Evolutionary conservation across 345 rosid species (phyloP).

Genomic region (Arabis hirsuta): DNA sequence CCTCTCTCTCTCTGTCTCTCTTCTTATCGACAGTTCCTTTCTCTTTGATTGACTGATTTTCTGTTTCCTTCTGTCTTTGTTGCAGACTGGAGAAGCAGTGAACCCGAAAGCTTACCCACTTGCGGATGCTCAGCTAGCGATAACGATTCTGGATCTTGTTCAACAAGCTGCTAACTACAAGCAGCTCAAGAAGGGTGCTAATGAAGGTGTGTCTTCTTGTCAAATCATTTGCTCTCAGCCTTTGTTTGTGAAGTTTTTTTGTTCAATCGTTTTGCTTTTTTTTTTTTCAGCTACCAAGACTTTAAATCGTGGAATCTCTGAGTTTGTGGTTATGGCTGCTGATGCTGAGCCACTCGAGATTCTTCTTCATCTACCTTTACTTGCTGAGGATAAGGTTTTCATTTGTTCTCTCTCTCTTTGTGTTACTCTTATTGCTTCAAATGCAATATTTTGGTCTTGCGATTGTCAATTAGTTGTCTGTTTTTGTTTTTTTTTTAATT

Average conservation of each 20-base stretch:
- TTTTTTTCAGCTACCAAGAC: conserved; percentile 82
- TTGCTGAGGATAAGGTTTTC: conserved; percentile 85
- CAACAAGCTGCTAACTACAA: conserved; percentile 96
- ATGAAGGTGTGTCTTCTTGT: conserved; percentile 60
- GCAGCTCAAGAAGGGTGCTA: conserved; percentile 98
- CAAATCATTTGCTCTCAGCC: neutral
- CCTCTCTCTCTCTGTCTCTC: neutral
- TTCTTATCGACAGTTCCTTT: neutral
- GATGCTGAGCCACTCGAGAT: conserved; percentile 92
- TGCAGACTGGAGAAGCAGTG: conserved; percentile 71
- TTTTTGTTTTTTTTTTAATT: neutral
- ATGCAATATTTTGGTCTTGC: neutral
- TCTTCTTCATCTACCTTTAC: conserved; percentile 70
- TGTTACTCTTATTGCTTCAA: neutral
- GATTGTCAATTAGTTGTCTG: neutral
- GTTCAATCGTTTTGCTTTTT: neutral
- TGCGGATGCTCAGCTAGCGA: conserved; percentile 73
- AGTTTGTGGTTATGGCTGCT: conserved; percentile 87
- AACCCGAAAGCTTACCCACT: conserved; percentile 94
- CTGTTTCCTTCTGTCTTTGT: neutral
- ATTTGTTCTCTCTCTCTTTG: neutral
- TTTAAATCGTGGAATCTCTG: conserved; percentile 90
- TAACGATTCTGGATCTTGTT: conserved; percentile 85
- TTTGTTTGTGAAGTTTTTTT: neutral
- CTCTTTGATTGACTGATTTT: conserved; percentile 8